phyloP scores from a whole-genome alignment of 2,329 filamentous ascomycete genomes.

The Calycina herbarum region DNA sequence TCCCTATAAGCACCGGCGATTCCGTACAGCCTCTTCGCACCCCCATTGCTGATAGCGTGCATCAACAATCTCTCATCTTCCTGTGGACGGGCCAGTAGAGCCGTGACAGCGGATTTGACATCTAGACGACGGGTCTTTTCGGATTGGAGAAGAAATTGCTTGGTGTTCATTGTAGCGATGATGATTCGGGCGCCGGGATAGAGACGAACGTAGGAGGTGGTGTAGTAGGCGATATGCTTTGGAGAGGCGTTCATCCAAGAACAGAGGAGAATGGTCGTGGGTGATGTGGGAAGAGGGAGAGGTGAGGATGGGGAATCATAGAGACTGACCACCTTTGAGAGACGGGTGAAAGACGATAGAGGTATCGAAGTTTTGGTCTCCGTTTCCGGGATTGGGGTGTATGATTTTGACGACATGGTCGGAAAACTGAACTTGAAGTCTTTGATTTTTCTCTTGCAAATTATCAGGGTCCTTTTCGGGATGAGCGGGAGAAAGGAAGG shows the following conservation, averaged over 20 bases:
- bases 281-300: conserved; percentile 14
- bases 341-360: conserved; percentile 27
- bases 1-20: conserved; percentile 22
- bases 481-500: too few relatives aligned
- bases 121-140: conserved; percentile 26
- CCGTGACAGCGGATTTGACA: conserved; percentile 37
- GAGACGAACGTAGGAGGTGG: conserved; percentile 50
- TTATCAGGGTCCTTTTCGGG: not conserved
- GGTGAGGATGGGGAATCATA: conserved; percentile 22
- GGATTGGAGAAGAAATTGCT: conserved; percentile 44
- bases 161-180: conserved; percentile 49
- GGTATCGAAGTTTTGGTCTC: conserved; percentile 21
- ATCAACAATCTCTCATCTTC: conserved; percentile 44
- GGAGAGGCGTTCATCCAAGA: conserved; percentile 58
- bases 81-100: conserved; percentile 20
- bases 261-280: conserved; percentile 50
- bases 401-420: conserved; percentile 7
- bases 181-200: conserved; percentile 53
- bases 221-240: conserved; percentile 57
- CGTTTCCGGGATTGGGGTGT: conserved; percentile 5
- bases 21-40: conserved; percentile 41
- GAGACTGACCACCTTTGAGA: conserved; percentile 27
- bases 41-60: conserved; percentile 60
- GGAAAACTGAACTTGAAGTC: not conserved
- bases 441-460: not conserved